phyloP scores from a whole-genome alignment of 177 flowering plant species.

The Telopea speciosissima region DNA sequence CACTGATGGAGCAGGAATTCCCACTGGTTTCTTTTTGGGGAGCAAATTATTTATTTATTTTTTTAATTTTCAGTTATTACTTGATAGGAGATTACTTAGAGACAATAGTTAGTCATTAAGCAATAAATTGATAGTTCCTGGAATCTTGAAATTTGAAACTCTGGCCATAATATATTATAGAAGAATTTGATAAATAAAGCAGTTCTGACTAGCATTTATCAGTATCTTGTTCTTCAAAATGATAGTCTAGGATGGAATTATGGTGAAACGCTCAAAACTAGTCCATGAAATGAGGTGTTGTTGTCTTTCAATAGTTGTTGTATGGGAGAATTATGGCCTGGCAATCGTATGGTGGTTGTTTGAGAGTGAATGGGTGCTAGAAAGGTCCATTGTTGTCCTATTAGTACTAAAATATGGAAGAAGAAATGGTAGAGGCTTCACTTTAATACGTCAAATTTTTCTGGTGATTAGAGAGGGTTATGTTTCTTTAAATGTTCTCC shows the following conservation, averaged over 20 bases:
- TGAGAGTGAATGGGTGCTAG: background rate
- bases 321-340: background rate
- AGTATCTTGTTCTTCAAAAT: background rate
- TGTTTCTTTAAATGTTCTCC: background rate
- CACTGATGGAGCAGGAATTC: background rate
- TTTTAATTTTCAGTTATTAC: too few species aligned
- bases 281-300: background rate
- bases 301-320: too few species aligned
- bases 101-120: background rate
- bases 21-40: background rate
- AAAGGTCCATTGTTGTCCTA: background rate
- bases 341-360: background rate
- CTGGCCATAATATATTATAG: too few species aligned
- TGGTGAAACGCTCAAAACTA: background rate
- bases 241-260: background rate
- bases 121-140: background rate
- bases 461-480: background rate
- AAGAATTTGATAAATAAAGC: too few species aligned
- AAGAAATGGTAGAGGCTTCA: background rate
- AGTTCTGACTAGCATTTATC: too few species aligned
- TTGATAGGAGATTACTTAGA: background rate
- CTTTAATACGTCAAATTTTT: background rate
- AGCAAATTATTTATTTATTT: too few species aligned
- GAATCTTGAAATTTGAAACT: too few species aligned
- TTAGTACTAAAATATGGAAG: background rate